These are phyloP conservation scores for Moniliophthora roreri DNA, from an alignment of 1,284 basidiomycete genomes.

Conservation along the genomic window DNA sequence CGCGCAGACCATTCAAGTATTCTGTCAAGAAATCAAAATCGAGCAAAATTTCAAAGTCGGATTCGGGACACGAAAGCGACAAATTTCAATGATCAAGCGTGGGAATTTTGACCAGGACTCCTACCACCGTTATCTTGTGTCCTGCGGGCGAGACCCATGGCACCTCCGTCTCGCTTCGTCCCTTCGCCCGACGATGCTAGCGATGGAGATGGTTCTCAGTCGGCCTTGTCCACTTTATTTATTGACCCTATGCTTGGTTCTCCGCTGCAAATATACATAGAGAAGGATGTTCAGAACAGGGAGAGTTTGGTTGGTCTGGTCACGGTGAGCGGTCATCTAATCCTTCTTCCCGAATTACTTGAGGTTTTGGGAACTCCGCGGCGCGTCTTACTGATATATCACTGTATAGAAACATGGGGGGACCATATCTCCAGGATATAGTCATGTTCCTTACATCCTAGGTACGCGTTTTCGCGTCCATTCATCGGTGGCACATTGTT, in stretches of 20 bases:
- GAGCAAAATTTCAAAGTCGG: too few relatives aligned
- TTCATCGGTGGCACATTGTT: background rate
- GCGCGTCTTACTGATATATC: conserved; percentile 12
- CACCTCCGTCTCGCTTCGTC: conserved; percentile 67
- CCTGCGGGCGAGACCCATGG: conserved; percentile 67
- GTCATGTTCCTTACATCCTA: conserved; percentile 72
- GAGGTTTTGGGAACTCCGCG: conserved; percentile 2
- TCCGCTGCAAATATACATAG: conserved; percentile 71
- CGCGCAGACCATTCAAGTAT: too few relatives aligned
- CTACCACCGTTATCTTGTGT: conserved; percentile 4
- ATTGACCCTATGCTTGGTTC: conserved; percentile 78
- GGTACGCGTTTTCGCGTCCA: conserved; percentile 37
- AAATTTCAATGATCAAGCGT: background rate
- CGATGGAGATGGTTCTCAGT: too few relatives aligned
- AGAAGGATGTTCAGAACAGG: conserved; percentile 74
- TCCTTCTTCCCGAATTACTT: background rate
- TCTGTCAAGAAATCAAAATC: too few relatives aligned
- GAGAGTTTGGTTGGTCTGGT: conserved; percentile 62
- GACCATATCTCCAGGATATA: conserved; percentile 67
- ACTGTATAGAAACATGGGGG: conserved; percentile 69
- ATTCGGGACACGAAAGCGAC: too few relatives aligned
- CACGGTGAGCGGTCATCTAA: conserved; percentile 43
- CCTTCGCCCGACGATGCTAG: conserved; percentile 47
- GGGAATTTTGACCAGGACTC: background rate
- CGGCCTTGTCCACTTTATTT: conserved; percentile 47